Conservation (phyloP, 148 eudicot species). For the Camellia lanceoleosa region DNA sequence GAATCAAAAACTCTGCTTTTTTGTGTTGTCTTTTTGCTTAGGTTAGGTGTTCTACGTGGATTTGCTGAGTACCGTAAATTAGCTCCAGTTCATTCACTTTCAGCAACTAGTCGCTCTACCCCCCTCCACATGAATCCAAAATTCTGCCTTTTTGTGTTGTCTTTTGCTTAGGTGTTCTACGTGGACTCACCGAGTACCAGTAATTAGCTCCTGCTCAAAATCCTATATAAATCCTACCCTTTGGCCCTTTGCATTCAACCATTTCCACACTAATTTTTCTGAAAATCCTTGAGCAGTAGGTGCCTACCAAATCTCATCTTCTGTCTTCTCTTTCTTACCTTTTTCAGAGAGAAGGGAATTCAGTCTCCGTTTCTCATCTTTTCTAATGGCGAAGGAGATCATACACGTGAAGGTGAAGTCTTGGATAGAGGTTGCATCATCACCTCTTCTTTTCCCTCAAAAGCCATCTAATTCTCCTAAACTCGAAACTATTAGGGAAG, state of each 20-base stretch:
- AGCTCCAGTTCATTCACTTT: no score
- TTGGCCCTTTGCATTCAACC: background rate
- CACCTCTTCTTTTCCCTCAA: constrained; percentile 24
- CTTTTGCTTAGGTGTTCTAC: no score
- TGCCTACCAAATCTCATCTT: background rate
- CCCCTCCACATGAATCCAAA: no score
- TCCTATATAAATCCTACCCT: background rate
- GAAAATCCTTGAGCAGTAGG: background rate
- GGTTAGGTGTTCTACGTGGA: no score
- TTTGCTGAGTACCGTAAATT: no score
- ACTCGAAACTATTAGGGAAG: constrained; percentile 34
- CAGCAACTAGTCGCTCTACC: no score
- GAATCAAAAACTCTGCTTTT: no score
- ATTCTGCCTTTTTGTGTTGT: no score
- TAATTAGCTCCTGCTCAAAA: background rate
- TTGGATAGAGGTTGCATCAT: constrained; percentile 34
- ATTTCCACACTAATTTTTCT: background rate
- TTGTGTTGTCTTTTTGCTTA: no score
- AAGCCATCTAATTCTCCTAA: constrained; percentile 31
- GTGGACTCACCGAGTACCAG: no score
- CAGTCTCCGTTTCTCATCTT: no score
- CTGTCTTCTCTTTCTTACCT: background rate
- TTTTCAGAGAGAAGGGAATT: no score
- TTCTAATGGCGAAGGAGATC: constrained; percentile 20
- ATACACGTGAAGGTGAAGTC: background rate